These are phyloP conservation scores for Dentiscutata heterogama DNA, from an alignment of 371 early-diverging fungal genomes.

Conservation along the genomic window DNA sequence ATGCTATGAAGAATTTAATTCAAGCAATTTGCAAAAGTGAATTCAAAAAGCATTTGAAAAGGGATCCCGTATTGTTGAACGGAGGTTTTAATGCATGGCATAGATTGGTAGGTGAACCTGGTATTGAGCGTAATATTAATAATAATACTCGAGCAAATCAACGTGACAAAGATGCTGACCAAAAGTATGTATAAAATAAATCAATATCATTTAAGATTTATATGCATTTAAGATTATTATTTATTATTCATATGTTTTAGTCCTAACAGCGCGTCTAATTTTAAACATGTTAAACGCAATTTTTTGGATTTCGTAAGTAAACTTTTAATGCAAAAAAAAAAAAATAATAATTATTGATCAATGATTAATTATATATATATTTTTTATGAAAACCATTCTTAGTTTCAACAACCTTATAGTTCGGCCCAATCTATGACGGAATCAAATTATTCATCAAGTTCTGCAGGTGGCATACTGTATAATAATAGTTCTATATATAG, in stretches of 20 bases:
- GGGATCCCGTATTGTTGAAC: constrained; percentile 71
- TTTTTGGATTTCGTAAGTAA: neutral
- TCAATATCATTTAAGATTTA: too few relatives aligned
- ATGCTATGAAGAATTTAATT: constrained; percentile 34
- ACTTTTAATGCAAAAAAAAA: neutral
- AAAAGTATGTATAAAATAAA: too few relatives aligned
- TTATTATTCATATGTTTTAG: too few relatives aligned
- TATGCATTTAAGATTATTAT: too few relatives aligned
- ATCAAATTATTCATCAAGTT: too few relatives aligned
- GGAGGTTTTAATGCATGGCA: constrained; percentile 87
- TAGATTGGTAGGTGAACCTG: constrained; percentile 55
- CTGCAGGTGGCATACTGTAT: neutral
- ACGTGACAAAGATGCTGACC: too few relatives aligned
- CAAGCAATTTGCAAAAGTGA: constrained; percentile 72
- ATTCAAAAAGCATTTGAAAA: constrained; percentile 58
- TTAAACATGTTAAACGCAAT: too few relatives aligned
- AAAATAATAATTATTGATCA: neutral
- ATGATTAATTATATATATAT: neutral
- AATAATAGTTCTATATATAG: neutral
- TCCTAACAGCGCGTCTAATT: too few relatives aligned
- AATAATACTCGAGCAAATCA: too few relatives aligned
- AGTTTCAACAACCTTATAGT: neutral
- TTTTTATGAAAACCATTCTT: neutral
- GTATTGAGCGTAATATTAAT: constrained; percentile 49
- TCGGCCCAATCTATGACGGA: neutral